Percentiles rank a stretch among this genome's conserved stretches.
Evolutionary conservation across 1,284 basidiomycete species (phyloP).

Genomic region (Ganoderma lingzhi): DNA sequence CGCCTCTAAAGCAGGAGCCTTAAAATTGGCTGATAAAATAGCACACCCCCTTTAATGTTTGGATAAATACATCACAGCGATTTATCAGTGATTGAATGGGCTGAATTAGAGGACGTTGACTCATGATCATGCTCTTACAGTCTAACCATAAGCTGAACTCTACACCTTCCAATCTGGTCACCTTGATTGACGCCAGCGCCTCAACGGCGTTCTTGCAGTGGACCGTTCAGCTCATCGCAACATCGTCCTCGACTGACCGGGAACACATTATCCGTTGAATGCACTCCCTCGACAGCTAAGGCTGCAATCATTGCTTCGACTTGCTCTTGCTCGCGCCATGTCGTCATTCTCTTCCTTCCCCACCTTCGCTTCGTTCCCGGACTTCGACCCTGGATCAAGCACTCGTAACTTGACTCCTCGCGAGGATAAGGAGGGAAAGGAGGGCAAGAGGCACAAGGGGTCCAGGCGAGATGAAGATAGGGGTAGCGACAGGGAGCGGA

Average conservation of each 20-base stretch:
- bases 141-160: not conserved
- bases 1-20: too few species aligned
- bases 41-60: too few species aligned
- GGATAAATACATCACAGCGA: too few species aligned
- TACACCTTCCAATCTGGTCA: conserved; percentile 5
- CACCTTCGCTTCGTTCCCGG: conserved; percentile 73
- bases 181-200: not conserved
- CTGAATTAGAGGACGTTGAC: too few species aligned
- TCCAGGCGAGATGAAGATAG: conserved; percentile 23
- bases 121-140: too few species aligned
- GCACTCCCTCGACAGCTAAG: not conserved
- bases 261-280: not conserved
- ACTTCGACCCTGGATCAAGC: conserved; percentile 53
- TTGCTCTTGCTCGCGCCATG: conserved; percentile 42
- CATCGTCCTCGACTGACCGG: not conserved
- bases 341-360: conserved; percentile 59
- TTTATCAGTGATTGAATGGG: too few species aligned
- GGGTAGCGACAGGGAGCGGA: conserved; percentile 20
- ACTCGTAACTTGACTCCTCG: conserved; percentile 25
- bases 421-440: conserved; percentile 36
- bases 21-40: too few species aligned
- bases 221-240: too few species aligned
- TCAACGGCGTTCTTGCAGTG: not conserved
- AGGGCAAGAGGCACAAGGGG: conserved; percentile 27
- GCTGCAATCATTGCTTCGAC: not conserved